These are phyloP conservation scores for Fusarium sp. DNA, from an alignment of 2,329 filamentous ascomycete species.

Conservation along the genomic window DNA sequence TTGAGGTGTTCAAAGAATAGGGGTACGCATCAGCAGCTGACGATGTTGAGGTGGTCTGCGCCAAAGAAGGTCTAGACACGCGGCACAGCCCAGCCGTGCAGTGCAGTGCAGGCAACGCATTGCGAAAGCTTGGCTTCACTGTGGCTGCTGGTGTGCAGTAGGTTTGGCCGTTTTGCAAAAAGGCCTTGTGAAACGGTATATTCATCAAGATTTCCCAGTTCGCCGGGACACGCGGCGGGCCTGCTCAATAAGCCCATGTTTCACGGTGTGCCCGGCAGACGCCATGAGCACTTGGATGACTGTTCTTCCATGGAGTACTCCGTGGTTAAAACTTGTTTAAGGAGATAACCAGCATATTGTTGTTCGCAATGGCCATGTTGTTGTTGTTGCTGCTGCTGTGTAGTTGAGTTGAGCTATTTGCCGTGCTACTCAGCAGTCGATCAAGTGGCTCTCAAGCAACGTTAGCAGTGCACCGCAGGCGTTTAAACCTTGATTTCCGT, in stretches of 20 bases:
- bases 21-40: slow-evolving; percentile 13
- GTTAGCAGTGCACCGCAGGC: slow-evolving; percentile 14
- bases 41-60: slow-evolving; percentile 11
- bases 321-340: not conserved
- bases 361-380: slow-evolving; percentile 1
- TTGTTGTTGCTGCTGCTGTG: slow-evolving; percentile 15
- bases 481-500: slow-evolving; percentile 25
- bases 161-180: not conserved
- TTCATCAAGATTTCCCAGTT: slow-evolving; percentile 5
- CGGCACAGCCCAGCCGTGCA: slow-evolving; percentile 31
- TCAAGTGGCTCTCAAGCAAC: slow-evolving; percentile 12
- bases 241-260: slow-evolving; percentile 6
- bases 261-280: slow-evolving; percentile 10
- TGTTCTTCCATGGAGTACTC: not conserved
- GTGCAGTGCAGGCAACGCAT: slow-evolving; percentile 1
- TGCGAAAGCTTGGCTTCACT: slow-evolving; percentile 22
- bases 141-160: slow-evolving; percentile 23
- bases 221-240: slow-evolving; percentile 1
- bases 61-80: slow-evolving; percentile 25
- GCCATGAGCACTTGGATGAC: not conserved
- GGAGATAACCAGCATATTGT: not conserved
- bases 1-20: not conserved
- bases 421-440: slow-evolving; percentile 21
- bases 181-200: slow-evolving; percentile 12
- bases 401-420: slow-evolving; percentile 9